phyloP scores from a whole-genome alignment of 345 rosid genomes.

The Eucalyptus coolabah region DNA sequence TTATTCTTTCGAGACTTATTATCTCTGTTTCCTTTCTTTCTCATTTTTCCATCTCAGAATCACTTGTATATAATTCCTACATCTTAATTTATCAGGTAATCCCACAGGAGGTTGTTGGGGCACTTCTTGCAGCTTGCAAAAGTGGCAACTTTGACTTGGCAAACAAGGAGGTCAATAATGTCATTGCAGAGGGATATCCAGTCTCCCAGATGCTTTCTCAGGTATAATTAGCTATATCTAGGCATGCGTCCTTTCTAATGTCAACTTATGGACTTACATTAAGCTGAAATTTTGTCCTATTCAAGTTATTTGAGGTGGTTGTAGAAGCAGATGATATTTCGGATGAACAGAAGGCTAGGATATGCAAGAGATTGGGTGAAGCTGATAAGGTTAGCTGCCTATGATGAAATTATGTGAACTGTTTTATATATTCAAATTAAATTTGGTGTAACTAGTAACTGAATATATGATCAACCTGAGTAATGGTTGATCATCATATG shows the following conservation, averaged over 20 bases:
- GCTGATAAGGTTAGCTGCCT: constrained; percentile 64
- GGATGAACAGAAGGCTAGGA: constrained; percentile 88
- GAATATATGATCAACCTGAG: background rate
- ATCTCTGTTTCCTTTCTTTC: background rate
- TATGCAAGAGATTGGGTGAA: constrained; percentile 63
- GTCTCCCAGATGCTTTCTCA: constrained; percentile 80
- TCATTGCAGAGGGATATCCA: constrained; percentile 88
- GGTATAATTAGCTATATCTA: constrained; percentile 17
- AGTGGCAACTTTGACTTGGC: constrained; percentile 86
- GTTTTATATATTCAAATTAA: background rate
- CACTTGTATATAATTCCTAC: background rate
- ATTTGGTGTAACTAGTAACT: background rate
- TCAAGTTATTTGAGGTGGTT: constrained; percentile 61
- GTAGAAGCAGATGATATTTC: constrained; percentile 59
- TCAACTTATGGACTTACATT: background rate
- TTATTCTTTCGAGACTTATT: background rate
- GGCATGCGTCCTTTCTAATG: background rate
- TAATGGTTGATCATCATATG: background rate
- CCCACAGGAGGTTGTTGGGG: constrained; percentile 51
- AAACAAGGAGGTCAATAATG: constrained; percentile 66
- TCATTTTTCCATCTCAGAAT: background rate
- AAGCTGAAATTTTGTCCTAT: background rate
- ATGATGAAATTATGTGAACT: background rate
- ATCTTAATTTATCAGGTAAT: constrained; percentile 36
- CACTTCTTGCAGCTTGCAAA: constrained; percentile 61